Percentiles rank a stretch among this genome's conserved stretches.
Conservation (phyloP, 305 asterid species). For the Withania somnifera region DNA sequence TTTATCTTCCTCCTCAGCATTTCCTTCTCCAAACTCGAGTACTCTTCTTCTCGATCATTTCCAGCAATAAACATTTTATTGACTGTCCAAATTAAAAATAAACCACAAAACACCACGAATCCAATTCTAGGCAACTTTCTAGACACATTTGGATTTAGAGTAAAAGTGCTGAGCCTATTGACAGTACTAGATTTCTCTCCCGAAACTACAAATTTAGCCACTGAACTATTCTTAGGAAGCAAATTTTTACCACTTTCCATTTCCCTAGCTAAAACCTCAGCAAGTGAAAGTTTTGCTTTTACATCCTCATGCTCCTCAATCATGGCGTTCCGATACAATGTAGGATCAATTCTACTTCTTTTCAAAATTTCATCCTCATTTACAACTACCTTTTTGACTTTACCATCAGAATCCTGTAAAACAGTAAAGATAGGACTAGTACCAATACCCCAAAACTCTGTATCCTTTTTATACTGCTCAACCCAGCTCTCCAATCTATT, state of each 20-base stretch:
- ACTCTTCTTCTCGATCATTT: constrained; percentile 21
- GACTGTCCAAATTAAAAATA: constrained; percentile 33
- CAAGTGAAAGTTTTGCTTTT: constrained; percentile 46
- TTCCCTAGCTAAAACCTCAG: constrained; percentile 61
- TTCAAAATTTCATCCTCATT: constrained; percentile 66
- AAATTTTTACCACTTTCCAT: constrained; percentile 54
- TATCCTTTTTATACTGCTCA: constrained; percentile 65
- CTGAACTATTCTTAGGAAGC: constrained; percentile 51
- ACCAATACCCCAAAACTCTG: constrained; percentile 80
- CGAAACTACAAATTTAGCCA: constrained; percentile 43
- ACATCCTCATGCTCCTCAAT: constrained; percentile 34
- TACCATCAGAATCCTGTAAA: constrained; percentile 49
- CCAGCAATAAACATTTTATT: constrained; percentile 23
- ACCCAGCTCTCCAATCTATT: constrained; percentile 75
- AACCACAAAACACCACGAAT: constrained; percentile 37
- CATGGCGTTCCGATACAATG: constrained; percentile 17
- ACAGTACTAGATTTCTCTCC: constrained; percentile 21
- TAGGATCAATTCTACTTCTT: constrained; percentile 39
- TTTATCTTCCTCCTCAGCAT: constrained; percentile 64
- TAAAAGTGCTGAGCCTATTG: constrained; percentile 20
- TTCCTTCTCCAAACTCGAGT: constrained; percentile 58
- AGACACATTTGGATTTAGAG: constrained; percentile 24
- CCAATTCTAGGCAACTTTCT: constrained; percentile 40
- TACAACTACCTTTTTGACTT: constrained; percentile 58
- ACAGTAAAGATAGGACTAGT: constrained; percentile 57